Evolutionary conservation across 2,329 filamentous ascomycete species (phyloP).

Genomic region (Juglanconis sp.): DNA sequence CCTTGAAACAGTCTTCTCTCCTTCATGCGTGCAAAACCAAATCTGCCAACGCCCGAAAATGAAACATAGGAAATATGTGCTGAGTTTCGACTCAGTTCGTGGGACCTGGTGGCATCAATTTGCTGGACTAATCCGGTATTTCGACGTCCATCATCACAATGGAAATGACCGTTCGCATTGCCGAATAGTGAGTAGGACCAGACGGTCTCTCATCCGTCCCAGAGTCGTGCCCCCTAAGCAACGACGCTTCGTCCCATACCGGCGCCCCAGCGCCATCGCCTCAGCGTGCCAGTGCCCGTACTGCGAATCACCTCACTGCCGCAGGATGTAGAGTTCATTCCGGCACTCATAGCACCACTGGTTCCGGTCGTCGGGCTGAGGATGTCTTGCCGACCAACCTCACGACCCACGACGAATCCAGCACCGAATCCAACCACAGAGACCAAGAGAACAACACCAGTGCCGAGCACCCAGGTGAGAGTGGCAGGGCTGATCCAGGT

Average conservation of each 20-base stretch:
- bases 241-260: conserved; percentile 49
- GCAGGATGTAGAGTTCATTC: conserved; percentile 44
- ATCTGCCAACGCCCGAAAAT: conserved; percentile 11
- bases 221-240: conserved; percentile 30
- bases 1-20: conserved; percentile 5
- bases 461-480: conserved; percentile 63
- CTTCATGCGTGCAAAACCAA: neutral
- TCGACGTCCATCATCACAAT: neutral
- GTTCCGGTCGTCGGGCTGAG: conserved; percentile 38
- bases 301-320: conserved; percentile 51
- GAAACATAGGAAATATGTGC: neutral
- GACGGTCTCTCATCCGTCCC: neutral
- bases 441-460: conserved; percentile 65
- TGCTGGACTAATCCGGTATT: neutral
- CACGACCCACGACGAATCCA: conserved; percentile 65
- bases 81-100: neutral
- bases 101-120: too few relatives aligned
- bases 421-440: conserved; percentile 68
- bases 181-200: too few relatives aligned
- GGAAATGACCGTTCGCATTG: neutral
- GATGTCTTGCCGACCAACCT: conserved; percentile 61
- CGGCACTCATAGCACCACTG: conserved; percentile 29
- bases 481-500: conserved; percentile 56
- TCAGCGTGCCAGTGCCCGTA: conserved; percentile 43
- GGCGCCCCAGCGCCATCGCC: conserved; percentile 51